Conservation (phyloP, 2,329 filamentous ascomycete genomes). For the Diaporthe batatas region DNA sequence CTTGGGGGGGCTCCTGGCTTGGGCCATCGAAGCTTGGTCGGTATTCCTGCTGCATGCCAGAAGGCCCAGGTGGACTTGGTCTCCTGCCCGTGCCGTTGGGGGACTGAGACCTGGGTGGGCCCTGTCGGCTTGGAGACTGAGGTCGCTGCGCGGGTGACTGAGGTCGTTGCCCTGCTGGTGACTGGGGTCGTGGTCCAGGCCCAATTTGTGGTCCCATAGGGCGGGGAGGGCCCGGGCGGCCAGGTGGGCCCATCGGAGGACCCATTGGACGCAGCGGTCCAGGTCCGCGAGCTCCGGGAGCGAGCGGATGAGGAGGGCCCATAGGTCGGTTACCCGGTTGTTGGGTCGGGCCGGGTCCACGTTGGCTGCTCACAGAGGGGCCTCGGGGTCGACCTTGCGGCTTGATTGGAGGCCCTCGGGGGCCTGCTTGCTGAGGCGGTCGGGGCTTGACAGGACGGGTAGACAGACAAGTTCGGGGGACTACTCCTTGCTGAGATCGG, state of each 20-base stretch:
- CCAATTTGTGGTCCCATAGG: slow-evolving; percentile 50
- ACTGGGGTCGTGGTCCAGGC: slow-evolving; percentile 55
- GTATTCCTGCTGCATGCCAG: slow-evolving; percentile 59
- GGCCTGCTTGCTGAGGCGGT: slow-evolving; percentile 61
- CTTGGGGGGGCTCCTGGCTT: slow-evolving; percentile 2
- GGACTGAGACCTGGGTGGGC: slow-evolving; percentile 50
- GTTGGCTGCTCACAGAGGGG: slow-evolving; percentile 54
- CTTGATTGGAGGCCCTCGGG: slow-evolving; percentile 68
- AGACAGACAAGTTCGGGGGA: slow-evolving; percentile 92
- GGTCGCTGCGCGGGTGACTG: slow-evolving; percentile 59
- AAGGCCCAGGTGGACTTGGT: slow-evolving; percentile 59
- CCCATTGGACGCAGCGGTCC: slow-evolving; percentile 53
- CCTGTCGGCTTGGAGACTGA: slow-evolving; percentile 61
- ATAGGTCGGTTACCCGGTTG: slow-evolving; percentile 54
- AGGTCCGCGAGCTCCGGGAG: slow-evolving; percentile 49
- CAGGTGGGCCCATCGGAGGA: slow-evolving; percentile 59
- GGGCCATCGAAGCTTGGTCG: slow-evolving; percentile 33
- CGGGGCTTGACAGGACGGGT: slow-evolving; percentile 92
- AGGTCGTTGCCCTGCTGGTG: slow-evolving; percentile 57
- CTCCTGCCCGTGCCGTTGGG: slow-evolving; percentile 57
- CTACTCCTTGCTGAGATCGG: slow-evolving; percentile 91
- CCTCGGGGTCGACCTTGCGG: slow-evolving; percentile 53
- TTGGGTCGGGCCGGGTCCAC: slow-evolving; percentile 55
- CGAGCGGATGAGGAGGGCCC: slow-evolving; percentile 55
- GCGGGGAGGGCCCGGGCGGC: slow-evolving; percentile 45